Base-by-base conservation (phyloP, 192 early-diverging fungal genomes). In the Spinellus fusiger region DNA sequence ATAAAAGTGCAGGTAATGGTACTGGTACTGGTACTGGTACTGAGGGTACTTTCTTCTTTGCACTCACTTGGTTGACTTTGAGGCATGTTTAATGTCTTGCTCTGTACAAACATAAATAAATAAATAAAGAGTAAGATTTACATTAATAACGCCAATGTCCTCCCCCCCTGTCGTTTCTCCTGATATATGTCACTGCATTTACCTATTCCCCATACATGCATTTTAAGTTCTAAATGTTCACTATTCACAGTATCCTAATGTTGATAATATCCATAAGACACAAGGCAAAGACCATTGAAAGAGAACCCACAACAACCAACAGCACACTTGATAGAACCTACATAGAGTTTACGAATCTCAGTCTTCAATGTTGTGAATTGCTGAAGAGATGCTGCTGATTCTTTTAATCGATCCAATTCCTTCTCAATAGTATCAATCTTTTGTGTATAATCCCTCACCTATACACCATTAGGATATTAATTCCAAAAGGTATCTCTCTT, bases 191-290 rank as follows among this genome's bases (percentile, higher is more conserved):
- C 18, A 35, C 0, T 58, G 23, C n/a, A 26, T 31, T 63, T 65
- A 73, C 71, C 80, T 27, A 89, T 58, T n/a, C 84, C 89, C 88
- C 87, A 92, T 18, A 95, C 84, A 52, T 87, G 83, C 0, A 87
- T 85, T 68, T 93, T 92, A 57, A 92, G 78, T 69, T 93, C 91
- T 33, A 95, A 75, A 55, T 91, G 88, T 46, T 89, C 87, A 64
- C 90, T 81, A 54, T 87, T 82, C 44, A 93, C 77, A 32, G 78
- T 73, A 64, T 94, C 92, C 84, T 86, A 56, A 23, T 22, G 23
- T 33, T 25, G 9, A 38, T 54, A 48, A 31, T 27, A 49, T 70
- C 40, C 40, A 6, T 44, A 12, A 44, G 18, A n/a, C 40, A 44
- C 3, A 44, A 2, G 10, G 18, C 1, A n/a, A 3, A 13, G 7